A percentile compares a stretch with the other conserved stretches of the same genome.
These are phyloP conservation scores for Cercospora zeina DNA, from an alignment of 2,329 filamentous ascomycete species.

Conservation along the genomic window DNA sequence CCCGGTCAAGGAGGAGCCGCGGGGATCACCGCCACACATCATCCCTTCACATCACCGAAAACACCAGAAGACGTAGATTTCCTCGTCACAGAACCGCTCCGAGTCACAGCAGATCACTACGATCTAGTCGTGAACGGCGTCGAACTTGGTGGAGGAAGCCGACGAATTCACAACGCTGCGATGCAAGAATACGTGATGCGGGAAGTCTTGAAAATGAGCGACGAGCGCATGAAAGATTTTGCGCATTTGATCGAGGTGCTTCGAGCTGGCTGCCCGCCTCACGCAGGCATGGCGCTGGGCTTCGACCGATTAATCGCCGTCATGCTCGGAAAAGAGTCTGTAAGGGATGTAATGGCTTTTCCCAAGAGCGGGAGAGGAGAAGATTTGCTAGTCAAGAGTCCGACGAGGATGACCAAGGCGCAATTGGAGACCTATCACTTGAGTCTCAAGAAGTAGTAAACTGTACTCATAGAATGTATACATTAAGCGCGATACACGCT, in stretches of 20 bases:
- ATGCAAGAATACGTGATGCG: conserved; percentile 84
- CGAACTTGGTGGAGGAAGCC: conserved; percentile 88
- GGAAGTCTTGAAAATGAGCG: conserved; percentile 76
- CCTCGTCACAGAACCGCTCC: conserved; percentile 69
- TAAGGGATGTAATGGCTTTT: conserved; percentile 94
- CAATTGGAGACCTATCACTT: conserved; percentile 63
- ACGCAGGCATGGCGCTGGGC: conserved; percentile 88
- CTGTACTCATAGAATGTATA: conserved; percentile 13
- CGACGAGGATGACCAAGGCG: conserved; percentile 64
- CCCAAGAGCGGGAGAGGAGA: conserved; percentile 91
- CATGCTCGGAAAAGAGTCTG: conserved; percentile 72
- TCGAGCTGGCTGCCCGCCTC: conserved; percentile 83
- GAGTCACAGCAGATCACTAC: conserved; percentile 82
- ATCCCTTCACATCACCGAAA: conserved; percentile 91
- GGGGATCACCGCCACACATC: conserved; percentile 84
- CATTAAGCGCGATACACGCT: conserved; percentile 13
- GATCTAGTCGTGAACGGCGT: conserved; percentile 95
- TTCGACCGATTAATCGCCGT: conserved; percentile 85
- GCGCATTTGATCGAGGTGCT: conserved; percentile 80
- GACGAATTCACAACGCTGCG: conserved; percentile 81
- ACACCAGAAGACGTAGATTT: conserved; percentile 70
- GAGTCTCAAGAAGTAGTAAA: conserved; percentile 28
- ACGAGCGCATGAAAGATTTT: conserved; percentile 75
- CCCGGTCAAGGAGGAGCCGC: conserved; percentile 80
- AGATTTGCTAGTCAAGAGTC: conserved; percentile 78